Evolutionary conservation across 2,329 filamentous ascomycete genomes (phyloP).

Genomic region (Fusarium subtropicale): DNA sequence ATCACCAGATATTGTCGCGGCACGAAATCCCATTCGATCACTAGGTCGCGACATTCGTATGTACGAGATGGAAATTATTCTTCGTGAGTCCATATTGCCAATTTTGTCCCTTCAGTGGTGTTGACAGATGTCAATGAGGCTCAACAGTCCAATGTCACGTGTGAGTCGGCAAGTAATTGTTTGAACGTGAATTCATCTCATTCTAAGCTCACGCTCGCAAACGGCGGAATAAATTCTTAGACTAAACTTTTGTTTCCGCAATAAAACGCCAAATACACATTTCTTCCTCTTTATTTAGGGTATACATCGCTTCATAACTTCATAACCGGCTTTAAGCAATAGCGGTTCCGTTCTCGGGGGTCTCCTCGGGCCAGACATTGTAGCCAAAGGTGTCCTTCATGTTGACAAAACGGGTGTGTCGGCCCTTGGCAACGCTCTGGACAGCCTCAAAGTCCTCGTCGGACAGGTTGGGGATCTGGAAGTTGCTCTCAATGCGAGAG

Average conservation of each 20-base stretch:
- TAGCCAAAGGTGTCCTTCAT: constrained; percentile 86
- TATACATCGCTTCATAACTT: constrained; percentile 30
- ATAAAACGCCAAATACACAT: constrained; percentile 32
- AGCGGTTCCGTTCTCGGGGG: constrained; percentile 30
- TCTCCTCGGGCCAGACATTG: constrained; percentile 74
- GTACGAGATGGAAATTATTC: not conserved
- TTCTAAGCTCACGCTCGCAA: not conserved
- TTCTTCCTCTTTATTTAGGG: constrained; percentile 11
- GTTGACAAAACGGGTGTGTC: constrained; percentile 79
- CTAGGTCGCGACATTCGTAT: not conserved
- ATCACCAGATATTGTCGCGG: not conserved
- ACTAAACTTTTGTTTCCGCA: constrained; percentile 3
- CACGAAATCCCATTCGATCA: not conserved
- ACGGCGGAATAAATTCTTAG: not conserved
- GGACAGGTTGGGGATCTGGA: constrained; percentile 41
- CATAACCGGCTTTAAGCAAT: constrained; percentile 25
- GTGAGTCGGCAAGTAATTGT: not conserved
- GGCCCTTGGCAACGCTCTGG: constrained; percentile 59
- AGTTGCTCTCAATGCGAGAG: constrained; percentile 64
- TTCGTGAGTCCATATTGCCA: too few species aligned
- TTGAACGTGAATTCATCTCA: constrained; percentile 1
- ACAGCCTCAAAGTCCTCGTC: constrained; percentile 68
- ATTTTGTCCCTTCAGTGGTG: not conserved
- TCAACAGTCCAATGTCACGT: not conserved
- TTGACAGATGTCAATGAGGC: not conserved